phyloP scores from a whole-genome alignment of 306 rosid species.

The Cucumis cinereus region DNA sequence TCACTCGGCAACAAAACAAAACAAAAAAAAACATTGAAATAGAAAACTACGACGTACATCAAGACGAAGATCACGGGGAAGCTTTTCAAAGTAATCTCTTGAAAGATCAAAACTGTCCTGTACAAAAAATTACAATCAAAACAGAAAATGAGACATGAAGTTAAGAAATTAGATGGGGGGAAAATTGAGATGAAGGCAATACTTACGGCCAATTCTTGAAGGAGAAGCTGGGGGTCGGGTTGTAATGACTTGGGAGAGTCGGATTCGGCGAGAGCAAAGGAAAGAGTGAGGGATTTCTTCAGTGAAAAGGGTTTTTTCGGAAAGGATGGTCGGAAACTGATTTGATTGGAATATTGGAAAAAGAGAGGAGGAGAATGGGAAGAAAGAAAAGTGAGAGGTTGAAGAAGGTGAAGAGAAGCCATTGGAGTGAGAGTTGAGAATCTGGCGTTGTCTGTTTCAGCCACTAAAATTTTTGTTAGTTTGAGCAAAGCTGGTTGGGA shows the following conservation, averaged over 20 bases:
- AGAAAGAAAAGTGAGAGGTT: constrained; percentile 21
- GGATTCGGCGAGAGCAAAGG: constrained; percentile 60
- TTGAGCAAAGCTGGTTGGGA: not conserved
- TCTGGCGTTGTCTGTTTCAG: not conserved
- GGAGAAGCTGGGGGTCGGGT: constrained; percentile 41
- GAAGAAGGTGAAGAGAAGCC: constrained; percentile 40
- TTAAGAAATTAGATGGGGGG: not conserved
- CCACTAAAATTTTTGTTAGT: not conserved
- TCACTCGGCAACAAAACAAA: not conserved
- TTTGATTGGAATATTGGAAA: constrained; percentile 13
- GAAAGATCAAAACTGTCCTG: constrained; percentile 85
- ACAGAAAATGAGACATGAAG: not conserved
- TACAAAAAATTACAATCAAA: not conserved
- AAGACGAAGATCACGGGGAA: constrained; percentile 77
- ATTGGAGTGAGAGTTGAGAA: constrained; percentile 13
- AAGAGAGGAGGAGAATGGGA: constrained; percentile 20
- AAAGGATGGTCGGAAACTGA: constrained; percentile 23
- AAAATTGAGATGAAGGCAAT: not conserved
- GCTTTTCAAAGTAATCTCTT: constrained; percentile 54
- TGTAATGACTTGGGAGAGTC: constrained; percentile 49
- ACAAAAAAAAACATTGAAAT: not conserved
- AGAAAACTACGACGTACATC: constrained; percentile 38
- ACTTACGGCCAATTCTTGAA: constrained; percentile 55
- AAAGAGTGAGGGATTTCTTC: constrained; percentile 26
- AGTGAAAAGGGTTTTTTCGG: constrained; percentile 3